Percentiles rank a stretch among this genome's conserved stretches.
Evolutionary conservation across 2,329 filamentous ascomycete species (phyloP).

Genomic region (Penicillium sp.): DNA sequence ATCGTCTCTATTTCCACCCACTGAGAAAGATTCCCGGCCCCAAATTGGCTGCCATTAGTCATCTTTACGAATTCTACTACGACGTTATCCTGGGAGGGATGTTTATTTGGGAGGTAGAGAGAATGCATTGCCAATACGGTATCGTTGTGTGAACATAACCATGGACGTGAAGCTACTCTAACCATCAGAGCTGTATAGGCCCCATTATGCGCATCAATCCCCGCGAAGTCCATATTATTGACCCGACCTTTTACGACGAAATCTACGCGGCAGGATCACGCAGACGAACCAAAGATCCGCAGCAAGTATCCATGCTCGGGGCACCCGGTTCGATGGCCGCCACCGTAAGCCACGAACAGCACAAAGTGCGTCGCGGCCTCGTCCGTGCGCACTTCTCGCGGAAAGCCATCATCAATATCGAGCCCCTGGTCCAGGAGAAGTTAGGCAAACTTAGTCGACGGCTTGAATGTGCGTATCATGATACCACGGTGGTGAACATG

Average conservation of each 20-base stretch:
- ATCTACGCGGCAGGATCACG: conserved; percentile 27
- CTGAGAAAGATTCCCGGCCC: neutral
- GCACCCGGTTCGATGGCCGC: conserved; percentile 22
- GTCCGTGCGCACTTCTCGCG: conserved; percentile 49
- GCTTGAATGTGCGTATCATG: conserved; percentile 12
- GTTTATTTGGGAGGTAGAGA: neutral
- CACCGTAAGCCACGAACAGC: conserved; percentile 43
- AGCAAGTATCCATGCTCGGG: conserved; percentile 11
- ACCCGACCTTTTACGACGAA: conserved; percentile 35
- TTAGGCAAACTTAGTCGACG: conserved; percentile 17
- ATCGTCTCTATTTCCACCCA: neutral
- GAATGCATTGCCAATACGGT: neutral
- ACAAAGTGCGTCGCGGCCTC: conserved; percentile 43
- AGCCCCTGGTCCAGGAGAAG: conserved; percentile 35
- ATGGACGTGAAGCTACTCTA: too few relatives aligned
- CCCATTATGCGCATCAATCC: conserved; percentile 41
- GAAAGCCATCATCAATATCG: conserved; percentile 36
- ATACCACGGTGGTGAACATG: conserved; percentile 11
- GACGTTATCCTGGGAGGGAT: neutral
- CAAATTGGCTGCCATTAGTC: neutral
- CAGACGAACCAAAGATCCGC: conserved; percentile 25
- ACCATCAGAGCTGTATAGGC: conserved; percentile 15
- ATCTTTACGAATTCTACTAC: neutral
- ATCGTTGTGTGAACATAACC: too few relatives aligned
- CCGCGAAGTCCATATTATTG: conserved; percentile 38